These are phyloP conservation scores for Vachellia pachyceras DNA, from an alignment of 306 rosid species.

Conservation along the genomic window DNA sequence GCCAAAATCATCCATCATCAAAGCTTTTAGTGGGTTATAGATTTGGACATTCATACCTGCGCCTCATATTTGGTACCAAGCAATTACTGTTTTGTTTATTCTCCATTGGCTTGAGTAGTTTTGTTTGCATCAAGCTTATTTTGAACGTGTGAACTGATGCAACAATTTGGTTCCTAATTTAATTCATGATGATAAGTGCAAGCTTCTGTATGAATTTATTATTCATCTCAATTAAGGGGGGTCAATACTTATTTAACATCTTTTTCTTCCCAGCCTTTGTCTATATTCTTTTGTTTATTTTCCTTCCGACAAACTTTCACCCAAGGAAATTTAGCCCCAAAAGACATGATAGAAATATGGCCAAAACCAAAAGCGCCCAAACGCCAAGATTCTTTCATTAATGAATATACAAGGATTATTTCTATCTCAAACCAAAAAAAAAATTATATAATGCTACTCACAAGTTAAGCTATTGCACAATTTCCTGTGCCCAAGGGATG, in stretches of 20 bases:
- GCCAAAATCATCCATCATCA: neutral
- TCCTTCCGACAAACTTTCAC: neutral
- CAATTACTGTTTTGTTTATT: neutral
- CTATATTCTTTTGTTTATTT: neutral
- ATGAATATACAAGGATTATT: slow-evolving; percentile 43
- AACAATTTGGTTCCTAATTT: too few relatives aligned
- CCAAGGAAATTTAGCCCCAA: neutral
- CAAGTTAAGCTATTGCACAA: slow-evolving; percentile 42
- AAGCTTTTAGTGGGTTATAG: neutral
- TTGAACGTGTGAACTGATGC: neutral
- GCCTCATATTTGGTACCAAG: neutral
- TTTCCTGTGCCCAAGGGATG: slow-evolving; percentile 32
- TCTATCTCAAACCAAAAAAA: neutral
- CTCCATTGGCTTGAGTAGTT: neutral
- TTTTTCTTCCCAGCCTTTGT: too few relatives aligned
- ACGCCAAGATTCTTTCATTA: slow-evolving; percentile 6
- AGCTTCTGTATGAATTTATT: neutral
- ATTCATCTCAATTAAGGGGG: neutral
- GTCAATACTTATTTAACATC: neutral
- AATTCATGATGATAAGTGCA: too few relatives aligned
- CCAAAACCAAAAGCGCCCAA: slow-evolving; percentile 21
- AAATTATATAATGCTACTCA: slow-evolving; percentile 29
- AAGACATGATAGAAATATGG: slow-evolving; percentile 7
- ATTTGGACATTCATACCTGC: neutral
- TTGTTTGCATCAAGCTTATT: neutral